Evolutionary conservation across 2,329 filamentous ascomycete species (phyloP).

Genomic region (Fusarium begoniae): DNA sequence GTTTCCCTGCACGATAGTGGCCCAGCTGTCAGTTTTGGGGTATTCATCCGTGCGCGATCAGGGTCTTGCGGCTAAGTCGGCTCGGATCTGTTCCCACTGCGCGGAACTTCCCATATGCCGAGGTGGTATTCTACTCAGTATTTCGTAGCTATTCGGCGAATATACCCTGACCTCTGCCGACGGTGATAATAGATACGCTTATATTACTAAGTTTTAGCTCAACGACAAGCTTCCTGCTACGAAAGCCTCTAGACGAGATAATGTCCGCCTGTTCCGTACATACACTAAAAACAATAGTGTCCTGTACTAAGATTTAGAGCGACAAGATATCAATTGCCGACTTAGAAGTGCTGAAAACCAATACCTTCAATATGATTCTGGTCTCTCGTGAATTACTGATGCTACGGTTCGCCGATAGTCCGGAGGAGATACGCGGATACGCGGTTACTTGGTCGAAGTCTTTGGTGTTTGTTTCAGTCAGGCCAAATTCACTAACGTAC

Average conservation of each 20-base stretch:
- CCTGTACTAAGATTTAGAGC: background rate
- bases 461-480: background rate
- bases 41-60: background rate
- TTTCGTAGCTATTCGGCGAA: background rate
- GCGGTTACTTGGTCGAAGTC: accelerated
- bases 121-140: background rate
- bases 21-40: background rate
- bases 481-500: no score
- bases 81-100: background rate
- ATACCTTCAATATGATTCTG: background rate
- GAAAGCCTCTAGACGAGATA: background rate
- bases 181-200: background rate
- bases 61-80: background rate
- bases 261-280: background rate
- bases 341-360: accelerated
- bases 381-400: background rate
- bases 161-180: background rate
- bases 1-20: background rate
- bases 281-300: background rate
- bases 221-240: background rate
- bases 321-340: background rate
- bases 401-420: background rate
- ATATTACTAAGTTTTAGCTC: background rate
- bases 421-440: no score
- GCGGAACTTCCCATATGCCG: background rate